These are phyloP conservation scores for Ustilago esculenta DNA, from an alignment of 1,284 basidiomycete genomes.

Conservation along the genomic window DNA sequence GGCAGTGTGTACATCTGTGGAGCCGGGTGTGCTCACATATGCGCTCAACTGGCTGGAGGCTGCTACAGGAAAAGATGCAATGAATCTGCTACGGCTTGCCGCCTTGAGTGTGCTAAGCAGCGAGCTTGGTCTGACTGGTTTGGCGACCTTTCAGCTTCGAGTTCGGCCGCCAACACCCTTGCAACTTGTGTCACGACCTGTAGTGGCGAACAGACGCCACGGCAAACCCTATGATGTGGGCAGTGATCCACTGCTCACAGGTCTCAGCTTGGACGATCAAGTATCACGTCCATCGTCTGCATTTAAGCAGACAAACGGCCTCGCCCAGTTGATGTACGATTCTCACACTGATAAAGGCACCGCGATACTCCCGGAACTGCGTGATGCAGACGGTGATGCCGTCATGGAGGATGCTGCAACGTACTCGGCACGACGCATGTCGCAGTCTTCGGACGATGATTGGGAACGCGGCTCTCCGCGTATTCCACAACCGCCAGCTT, in stretches of 20 bases:
- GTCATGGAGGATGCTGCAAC: conserved; percentile 36
- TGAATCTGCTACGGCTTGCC: conserved; percentile 5
- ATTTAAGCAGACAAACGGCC: neutral
- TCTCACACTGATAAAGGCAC: neutral
- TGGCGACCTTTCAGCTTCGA: conserved; percentile 12
- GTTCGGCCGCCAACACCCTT: conserved; percentile 19
- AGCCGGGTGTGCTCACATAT: neutral
- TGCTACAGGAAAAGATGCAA: neutral
- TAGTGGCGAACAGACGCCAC: neutral
- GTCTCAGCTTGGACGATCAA: conserved; percentile 31
- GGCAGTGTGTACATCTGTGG: neutral
- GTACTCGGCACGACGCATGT: conserved; percentile 17
- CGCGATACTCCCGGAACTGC: neutral
- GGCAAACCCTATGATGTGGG: neutral
- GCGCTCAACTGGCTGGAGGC: conserved; percentile 1
- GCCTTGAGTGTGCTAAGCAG: conserved; percentile 3
- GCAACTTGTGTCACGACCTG: conserved; percentile 33
- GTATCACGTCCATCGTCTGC: neutral
- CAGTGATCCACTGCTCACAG: conserved; percentile 17
- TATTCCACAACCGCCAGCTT: neutral
- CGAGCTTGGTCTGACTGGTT: conserved; percentile 10
- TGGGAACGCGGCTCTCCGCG: conserved; percentile 2
- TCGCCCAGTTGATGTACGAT: neutral
- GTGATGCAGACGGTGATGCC: conserved; percentile 33
- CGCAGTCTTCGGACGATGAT: conserved; percentile 19